Conservation (phyloP, 495 filamentous ascomycete genomes). For the Lasiosphaeriaceae sp. region DNA sequence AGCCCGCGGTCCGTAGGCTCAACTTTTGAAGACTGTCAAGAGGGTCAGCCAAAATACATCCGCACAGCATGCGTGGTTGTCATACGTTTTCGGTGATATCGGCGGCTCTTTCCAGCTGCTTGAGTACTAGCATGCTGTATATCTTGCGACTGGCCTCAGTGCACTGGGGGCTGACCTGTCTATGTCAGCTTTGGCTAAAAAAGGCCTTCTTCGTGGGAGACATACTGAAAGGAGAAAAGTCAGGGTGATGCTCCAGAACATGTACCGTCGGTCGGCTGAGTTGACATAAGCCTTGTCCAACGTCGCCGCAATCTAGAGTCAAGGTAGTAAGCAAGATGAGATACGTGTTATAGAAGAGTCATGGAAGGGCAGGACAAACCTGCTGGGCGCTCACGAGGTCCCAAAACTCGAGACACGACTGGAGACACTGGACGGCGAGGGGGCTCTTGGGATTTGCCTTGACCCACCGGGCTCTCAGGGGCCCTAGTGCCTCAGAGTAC, state of each 20-base stretch:
- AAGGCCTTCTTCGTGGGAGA: background rate
- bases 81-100: slow-evolving; percentile 36
- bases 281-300: slow-evolving; percentile 38
- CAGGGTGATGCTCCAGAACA: slow-evolving; percentile 42
- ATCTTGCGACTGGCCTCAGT: slow-evolving; percentile 35
- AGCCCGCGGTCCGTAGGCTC: slow-evolving; percentile 25
- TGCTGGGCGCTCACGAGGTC: slow-evolving; percentile 48
- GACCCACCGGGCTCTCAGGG: slow-evolving; percentile 37
- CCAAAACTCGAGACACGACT: slow-evolving; percentile 40
- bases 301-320: slow-evolving; percentile 37
- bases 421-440: slow-evolving; percentile 33
- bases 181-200: slow-evolving; percentile 19
- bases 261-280: slow-evolving; percentile 32
- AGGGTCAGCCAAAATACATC: slow-evolving; percentile 2
- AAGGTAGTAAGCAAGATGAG: background rate
- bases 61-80: background rate
- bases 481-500: slow-evolving; percentile 38
- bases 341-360: background rate
- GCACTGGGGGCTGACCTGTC: slow-evolving; percentile 32
- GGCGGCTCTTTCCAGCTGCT: slow-evolving; percentile 41
- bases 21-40: slow-evolving; percentile 18
- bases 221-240: slow-evolving; percentile 45
- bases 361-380: slow-evolving; percentile 15
- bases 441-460: slow-evolving; percentile 41
- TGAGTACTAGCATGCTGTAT: slow-evolving; percentile 36